These are phyloP conservation scores for Cardamine occulta DNA, from an alignment of 345 rosid genomes.

Conservation along the genomic window DNA sequence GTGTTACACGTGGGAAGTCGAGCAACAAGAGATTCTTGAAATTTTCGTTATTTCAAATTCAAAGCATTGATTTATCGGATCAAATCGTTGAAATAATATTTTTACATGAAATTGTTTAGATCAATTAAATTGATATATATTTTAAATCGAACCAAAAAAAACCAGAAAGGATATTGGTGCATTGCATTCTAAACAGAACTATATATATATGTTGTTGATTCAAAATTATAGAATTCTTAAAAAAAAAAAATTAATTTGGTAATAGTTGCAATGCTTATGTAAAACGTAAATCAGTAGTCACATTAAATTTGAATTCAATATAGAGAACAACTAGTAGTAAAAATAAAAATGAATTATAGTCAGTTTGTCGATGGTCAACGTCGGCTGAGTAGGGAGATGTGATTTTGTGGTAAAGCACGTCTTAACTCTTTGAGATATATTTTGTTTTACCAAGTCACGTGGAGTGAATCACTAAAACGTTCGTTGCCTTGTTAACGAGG, in stretches of 20 bases:
- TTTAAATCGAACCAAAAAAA: background rate
- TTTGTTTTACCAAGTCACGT: conserved; percentile 32
- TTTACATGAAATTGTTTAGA: background rate
- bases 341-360: background rate
- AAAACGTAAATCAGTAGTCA: conserved; percentile 22
- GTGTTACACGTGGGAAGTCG: conserved; percentile 1
- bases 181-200: too few species aligned
- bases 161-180: too few species aligned
- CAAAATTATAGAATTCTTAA: too few species aligned
- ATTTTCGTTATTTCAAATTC: background rate
- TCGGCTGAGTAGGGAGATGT: conserved; percentile 26
- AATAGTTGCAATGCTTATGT: too few species aligned
- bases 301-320: background rate
- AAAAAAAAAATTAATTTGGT: too few species aligned
- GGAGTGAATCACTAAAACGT: conserved; percentile 29
- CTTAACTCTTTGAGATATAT: conserved; percentile 1
- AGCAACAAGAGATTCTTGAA: background rate
- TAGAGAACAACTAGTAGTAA: background rate
- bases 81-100: background rate
- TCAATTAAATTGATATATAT: background rate
- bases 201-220: too few species aligned
- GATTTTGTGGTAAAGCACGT: conserved; percentile 39
- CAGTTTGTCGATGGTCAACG: conserved; percentile 8
- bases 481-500: conserved; percentile 36
- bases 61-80: background rate